phyloP scores from a whole-genome alignment of 2,329 filamentous ascomycete genomes.

The Teratosphaeria viscida region DNA sequence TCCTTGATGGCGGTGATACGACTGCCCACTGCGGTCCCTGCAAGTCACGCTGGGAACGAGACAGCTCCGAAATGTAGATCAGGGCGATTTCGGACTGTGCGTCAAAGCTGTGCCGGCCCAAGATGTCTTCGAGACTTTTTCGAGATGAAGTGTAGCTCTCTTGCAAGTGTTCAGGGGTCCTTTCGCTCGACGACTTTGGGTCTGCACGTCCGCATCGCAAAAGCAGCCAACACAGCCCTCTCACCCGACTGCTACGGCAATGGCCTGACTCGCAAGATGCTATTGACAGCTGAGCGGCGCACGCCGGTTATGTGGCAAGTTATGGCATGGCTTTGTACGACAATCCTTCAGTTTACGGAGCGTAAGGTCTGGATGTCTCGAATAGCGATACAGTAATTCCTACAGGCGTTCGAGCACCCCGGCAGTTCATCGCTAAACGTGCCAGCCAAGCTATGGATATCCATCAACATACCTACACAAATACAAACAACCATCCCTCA shows the following conservation, averaged over 20 bases:
- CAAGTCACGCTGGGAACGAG: no score
- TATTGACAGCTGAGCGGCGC: background rate
- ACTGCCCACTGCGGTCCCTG: no score
- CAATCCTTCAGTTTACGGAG: background rate
- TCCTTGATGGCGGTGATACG: background rate
- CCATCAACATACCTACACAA: no score
- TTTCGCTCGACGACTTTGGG: background rate
- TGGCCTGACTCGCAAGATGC: background rate
- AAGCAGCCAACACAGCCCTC: background rate
- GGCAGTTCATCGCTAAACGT: background rate
- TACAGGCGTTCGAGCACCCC: background rate
- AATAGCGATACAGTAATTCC: background rate
- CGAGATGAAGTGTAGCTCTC: background rate
- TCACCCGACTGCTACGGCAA: background rate
- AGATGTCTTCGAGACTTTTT: background rate
- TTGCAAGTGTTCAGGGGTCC: background rate
- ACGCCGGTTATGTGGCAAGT: background rate
- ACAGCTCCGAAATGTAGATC: no score
- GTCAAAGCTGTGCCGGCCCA: background rate
- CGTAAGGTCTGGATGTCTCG: background rate
- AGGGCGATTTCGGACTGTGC: no score
- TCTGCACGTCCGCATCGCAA: background rate
- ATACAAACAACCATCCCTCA: no score
- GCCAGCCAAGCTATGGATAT: background rate
- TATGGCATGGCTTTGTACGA: background rate